Base-by-base conservation (phyloP, 176 grass and related monocot species). In the Puccinellia tenuiflora region DNA sequence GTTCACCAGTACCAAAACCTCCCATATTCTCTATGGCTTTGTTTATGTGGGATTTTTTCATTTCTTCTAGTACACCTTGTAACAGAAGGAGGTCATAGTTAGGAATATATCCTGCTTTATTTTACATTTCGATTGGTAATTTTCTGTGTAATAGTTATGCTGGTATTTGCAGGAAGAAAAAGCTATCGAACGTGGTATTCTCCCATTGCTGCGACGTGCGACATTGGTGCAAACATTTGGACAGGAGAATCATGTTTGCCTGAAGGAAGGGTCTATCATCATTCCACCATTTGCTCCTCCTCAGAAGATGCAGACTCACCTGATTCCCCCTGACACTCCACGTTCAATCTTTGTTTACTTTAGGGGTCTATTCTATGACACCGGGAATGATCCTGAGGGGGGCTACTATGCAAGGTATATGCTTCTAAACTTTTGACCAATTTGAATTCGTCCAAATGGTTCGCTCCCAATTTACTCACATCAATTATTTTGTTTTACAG, bases 301-400 rank as follows among this genome's bases (percentile, higher is more conserved):
- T 0, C 95, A 97, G 86, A 97, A 97, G 85, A 97, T 97, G 95
- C 92, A 94, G 83, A 88, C 95, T 82, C 95, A 97, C 65, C 77
- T 97, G 60, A 94, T 97, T 57, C 86, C 95, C 43, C 92, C 92
- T 4, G 87, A 94, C 24, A 94, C 90, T 65, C 95, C 92, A 75
- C 92, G 95, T 26, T 97, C 95, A 35, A 97, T 97, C 79, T 97
- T 97, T 1, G 92, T 97, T 43, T 97, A 97, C 85, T 97, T 97
- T 18, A 82, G 95, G 24, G 95, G 95, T 25, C 77, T 97, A 80
- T 97, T 94, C 84, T 97, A 97, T 85, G 95, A 97, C 86, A 94
- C 91, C 21, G 91, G 93, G 17, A 97, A 97, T 82, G 95, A 97
- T 72, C 95, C 92, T 7, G 95, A 97, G 82, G 95, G 95, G 14